Percentiles rank a stretch among this genome's conserved stretches.
These are phyloP conservation scores for Nosema muscidifuracis DNA, from an alignment of 371 early-diverging fungal species.

Conservation along the genomic window DNA sequence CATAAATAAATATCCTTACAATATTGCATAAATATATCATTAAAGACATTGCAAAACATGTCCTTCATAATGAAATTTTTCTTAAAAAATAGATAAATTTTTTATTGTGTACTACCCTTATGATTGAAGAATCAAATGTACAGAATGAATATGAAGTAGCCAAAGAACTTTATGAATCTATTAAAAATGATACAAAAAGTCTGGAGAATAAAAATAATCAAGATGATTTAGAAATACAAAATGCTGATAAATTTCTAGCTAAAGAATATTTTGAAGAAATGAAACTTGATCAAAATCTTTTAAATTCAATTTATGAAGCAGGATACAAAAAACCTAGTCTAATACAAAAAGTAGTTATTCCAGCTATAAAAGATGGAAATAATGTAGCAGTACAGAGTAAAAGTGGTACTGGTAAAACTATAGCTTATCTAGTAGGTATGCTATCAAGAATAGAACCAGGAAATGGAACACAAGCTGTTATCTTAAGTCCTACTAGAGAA, in stretches of 20 bases:
- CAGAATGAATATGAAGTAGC: slow-evolving; percentile 44
- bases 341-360: slow-evolving; percentile 95
- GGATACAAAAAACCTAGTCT: slow-evolving; percentile 96
- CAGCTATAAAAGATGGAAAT: slow-evolving; percentile 82
- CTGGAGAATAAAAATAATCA: not conserved
- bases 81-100: too few relatives aligned
- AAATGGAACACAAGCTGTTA: slow-evolving; percentile 70
- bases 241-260: slow-evolving; percentile 22
- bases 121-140: slow-evolving; percentile 10
- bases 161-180: slow-evolving; percentile 28
- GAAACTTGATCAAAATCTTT: slow-evolving; percentile 63
- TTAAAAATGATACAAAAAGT: slow-evolving; percentile 41
- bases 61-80: too few relatives aligned
- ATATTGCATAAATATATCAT: too few relatives aligned
- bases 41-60: too few relatives aligned
- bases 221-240: slow-evolving; percentile 4
- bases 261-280: slow-evolving; percentile 34
- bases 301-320: slow-evolving; percentile 92
- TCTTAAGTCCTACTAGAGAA: slow-evolving; percentile 90
- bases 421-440: slow-evolving; percentile 70
- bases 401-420: slow-evolving; percentile 97
- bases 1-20: too few relatives aligned
- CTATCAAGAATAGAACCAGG: slow-evolving; percentile 35
- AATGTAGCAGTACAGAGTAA: slow-evolving; percentile 66
- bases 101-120: too few relatives aligned